Evolutionary conservation across 23 red algal species (phyloP).

Genomic region (Gracilariopsis chorda): DNA sequence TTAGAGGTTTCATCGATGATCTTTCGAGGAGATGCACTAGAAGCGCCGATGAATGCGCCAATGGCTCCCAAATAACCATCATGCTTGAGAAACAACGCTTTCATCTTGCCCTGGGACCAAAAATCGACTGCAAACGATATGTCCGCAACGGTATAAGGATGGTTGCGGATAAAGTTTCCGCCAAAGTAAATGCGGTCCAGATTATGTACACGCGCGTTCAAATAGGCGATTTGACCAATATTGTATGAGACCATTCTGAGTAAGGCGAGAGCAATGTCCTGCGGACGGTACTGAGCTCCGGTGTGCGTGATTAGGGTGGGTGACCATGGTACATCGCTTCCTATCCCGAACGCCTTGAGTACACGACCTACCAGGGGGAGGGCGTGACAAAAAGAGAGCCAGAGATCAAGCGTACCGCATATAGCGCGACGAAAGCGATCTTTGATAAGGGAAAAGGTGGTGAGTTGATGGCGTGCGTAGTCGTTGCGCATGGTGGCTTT

Average conservation of each 20-base stretch:
- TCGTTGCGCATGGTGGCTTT: conserved; percentile 92
- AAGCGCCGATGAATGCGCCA: conserved; percentile 75
- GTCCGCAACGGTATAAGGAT: conserved; percentile 88
- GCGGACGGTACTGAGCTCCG: conserved; percentile 67
- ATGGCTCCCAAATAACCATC: conserved; percentile 95
- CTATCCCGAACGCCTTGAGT: conserved; percentile 33
- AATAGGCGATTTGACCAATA: conserved; percentile 88
- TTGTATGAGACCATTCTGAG: conserved; percentile 96
- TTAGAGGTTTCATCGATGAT: conserved; percentile 7
- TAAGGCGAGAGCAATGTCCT: conserved; percentile 85
- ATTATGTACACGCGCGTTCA: conserved; percentile 76
- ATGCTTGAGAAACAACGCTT: conserved; percentile 90
- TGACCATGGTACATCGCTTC: conserved; percentile 13
- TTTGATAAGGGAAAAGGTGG: conserved; percentile 43
- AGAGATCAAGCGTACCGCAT: conserved; percentile 69
- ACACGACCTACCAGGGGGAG: conserved; percentile 54
- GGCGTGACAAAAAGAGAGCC: conserved; percentile 69
- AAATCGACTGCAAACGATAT: conserved; percentile 94
- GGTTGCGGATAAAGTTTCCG: conserved; percentile 96
- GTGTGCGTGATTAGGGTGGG: conserved; percentile 38
- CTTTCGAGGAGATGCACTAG: conserved; percentile 28
- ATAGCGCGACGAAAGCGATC: conserved; percentile 66
- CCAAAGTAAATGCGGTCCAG: conserved; percentile 96
- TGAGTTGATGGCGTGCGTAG: neutral
- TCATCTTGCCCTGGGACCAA: conserved; percentile 84